phyloP scores from a whole-genome alignment of 345 rosid species.

The Hibiscus mutabilis region DNA sequence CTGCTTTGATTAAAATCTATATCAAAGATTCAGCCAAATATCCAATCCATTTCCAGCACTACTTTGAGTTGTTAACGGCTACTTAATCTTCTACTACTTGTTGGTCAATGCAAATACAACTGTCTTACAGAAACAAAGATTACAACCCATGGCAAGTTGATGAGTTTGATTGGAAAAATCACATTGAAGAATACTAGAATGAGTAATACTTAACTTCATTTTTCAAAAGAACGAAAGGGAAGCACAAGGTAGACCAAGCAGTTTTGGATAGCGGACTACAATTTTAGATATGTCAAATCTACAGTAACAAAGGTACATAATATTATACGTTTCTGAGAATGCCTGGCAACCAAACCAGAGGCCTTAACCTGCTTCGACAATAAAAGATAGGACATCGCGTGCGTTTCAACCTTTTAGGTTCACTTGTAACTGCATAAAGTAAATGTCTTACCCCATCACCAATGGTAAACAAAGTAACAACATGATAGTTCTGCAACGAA shows the following conservation, averaged over 20 bases:
- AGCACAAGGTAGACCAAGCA: neutral
- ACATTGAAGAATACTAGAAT: neutral
- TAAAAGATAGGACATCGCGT: too few relatives aligned
- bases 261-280: neutral
- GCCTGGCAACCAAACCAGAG: neutral
- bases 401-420: neutral
- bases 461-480: constrained; percentile 43
- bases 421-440: neutral
- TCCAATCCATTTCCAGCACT: neutral
- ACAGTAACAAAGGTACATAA: neutral
- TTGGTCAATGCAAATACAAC: neutral
- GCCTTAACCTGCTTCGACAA: neutral
- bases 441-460: constrained; percentile 69
- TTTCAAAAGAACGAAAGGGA: too few relatives aligned
- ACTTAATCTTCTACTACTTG: neutral
- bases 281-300: neutral
- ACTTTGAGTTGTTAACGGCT: too few relatives aligned
- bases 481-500: constrained; percentile 46
- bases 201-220: neutral
- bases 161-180: neutral
- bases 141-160: neutral
- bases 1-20: neutral
- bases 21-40: too few relatives aligned
- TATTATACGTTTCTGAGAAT: neutral
- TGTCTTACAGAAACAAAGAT: neutral